Percentiles rank a stretch among this genome's conserved stretches.
Evolutionary conservation across 352 stramenopile species (phyloP).

Genomic region (Globisporangium emineosum): DNA sequence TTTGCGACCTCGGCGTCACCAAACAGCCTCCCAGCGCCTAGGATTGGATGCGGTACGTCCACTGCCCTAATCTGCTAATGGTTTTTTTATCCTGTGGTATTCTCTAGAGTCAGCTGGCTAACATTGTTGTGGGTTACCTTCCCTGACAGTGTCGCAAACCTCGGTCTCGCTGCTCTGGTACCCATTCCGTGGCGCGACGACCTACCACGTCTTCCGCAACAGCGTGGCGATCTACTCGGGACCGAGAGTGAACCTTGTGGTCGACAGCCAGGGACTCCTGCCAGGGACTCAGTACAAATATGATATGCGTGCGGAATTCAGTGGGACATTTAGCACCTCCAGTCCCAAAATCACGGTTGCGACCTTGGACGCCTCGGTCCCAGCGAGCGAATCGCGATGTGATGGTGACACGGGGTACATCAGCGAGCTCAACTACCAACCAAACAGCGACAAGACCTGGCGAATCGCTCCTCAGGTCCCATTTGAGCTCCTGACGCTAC

Average conservation of each 20-base stretch:
- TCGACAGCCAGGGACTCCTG: conserved; percentile 18
- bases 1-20: conserved; percentile 22
- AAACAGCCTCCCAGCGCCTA: conserved; percentile 20
- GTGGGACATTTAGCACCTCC: not conserved
- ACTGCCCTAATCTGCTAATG: no score
- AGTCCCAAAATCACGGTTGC: conserved; percentile 18
- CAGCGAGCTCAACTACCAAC: conserved; percentile 29
- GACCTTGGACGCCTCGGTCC: conserved; percentile 16
- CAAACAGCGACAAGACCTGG: conserved; percentile 34
- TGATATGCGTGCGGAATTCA: conserved; percentile 19
- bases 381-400: conserved; percentile 23
- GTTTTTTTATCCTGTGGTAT: no score
- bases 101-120: not conserved
- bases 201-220: conserved; percentile 41
- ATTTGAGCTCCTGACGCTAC: conserved; percentile 30
- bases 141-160: conserved; percentile 26
- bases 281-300: conserved; percentile 22
- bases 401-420: conserved; percentile 24
- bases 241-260: not conserved
- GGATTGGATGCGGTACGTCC: conserved; percentile 32
- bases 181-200: conserved; percentile 29
- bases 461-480: conserved; percentile 25
- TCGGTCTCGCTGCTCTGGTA: conserved; percentile 42
- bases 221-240: conserved; percentile 15
- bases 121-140: not conserved